Percentiles rank a stretch among this genome's conserved stretches.
phyloP scores from a whole-genome alignment of 2,329 filamentous ascomycete species.

The Trichoderma koningiopsis region DNA sequence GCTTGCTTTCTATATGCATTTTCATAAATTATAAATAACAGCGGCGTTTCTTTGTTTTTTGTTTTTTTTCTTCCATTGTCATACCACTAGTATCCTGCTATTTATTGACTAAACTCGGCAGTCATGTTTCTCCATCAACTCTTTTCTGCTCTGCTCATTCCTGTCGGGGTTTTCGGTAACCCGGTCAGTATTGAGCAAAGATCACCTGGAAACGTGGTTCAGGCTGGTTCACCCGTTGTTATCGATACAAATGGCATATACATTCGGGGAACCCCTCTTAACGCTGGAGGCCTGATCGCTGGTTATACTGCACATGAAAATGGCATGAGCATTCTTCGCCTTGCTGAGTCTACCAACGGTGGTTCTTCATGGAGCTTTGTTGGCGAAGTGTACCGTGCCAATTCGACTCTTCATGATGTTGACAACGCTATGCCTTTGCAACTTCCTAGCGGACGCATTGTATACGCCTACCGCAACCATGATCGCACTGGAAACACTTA shows the following conservation, averaged over 20 bases:
- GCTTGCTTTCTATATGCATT: background rate
- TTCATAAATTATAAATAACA: background rate
- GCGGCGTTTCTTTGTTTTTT: no score
- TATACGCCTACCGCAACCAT: conserved; percentile 44
- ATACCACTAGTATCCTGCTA: background rate
- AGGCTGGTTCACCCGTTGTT: background rate
- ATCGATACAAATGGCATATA: conserved; percentile 9
- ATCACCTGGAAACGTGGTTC: background rate
- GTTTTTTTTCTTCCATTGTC: background rate
- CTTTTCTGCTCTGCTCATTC: background rate
- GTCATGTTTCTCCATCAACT: background rate
- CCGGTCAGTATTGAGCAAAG: background rate
- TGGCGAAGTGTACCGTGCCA: conserved; percentile 8
- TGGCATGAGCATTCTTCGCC: background rate
- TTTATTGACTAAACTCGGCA: background rate
- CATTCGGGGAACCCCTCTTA: background rate
- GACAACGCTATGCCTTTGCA: conserved; percentile 41
- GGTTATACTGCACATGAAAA: background rate
- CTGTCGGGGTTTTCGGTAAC: background rate
- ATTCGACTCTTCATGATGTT: background rate
- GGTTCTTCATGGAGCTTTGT: conserved; percentile 8
- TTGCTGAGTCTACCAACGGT: background rate
- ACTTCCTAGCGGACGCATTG: conserved; percentile 40
- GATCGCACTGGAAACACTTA: conserved; percentile 33
- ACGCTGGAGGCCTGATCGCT: background rate